Evolutionary conservation across 352 stramenopile genomes (phyloP).

Genomic region (Elongisporangium undulatum): DNA sequence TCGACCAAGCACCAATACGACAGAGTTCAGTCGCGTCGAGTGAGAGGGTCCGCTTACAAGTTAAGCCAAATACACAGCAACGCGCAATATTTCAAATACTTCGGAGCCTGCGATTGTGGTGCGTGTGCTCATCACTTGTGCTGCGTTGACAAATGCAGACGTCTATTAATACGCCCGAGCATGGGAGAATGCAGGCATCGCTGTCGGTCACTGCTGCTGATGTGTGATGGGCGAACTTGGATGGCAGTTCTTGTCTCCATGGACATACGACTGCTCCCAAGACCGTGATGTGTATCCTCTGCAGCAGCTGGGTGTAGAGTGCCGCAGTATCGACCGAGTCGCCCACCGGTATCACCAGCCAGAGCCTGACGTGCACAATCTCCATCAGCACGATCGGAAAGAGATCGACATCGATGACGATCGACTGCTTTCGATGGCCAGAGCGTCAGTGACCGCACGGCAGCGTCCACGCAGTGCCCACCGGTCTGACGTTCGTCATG

Average conservation of each 20-base stretch:
- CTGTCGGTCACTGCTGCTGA: background rate
- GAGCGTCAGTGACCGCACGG: background rate
- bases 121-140: background rate
- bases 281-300: background rate
- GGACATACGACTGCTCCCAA: background rate
- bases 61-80: conserved; percentile 1
- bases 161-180: background rate
- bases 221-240: background rate
- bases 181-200: background rate
- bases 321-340: background rate
- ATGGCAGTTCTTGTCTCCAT: background rate
- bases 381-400: background rate
- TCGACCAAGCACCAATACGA: conserved; percentile 75
- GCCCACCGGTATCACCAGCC: background rate
- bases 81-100: background rate
- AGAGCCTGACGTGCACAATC: background rate
- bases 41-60: conserved; percentile 8
- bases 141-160: background rate
- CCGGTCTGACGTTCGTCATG: background rate
- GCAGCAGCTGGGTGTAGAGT: background rate
- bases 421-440: background rate
- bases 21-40: conserved; percentile 82
- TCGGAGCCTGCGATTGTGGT: background rate
- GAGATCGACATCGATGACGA: background rate
- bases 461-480: background rate